These are phyloP conservation scores for Aspergillus asperescens DNA, from an alignment of 495 filamentous ascomycete species.

Conservation along the genomic window DNA sequence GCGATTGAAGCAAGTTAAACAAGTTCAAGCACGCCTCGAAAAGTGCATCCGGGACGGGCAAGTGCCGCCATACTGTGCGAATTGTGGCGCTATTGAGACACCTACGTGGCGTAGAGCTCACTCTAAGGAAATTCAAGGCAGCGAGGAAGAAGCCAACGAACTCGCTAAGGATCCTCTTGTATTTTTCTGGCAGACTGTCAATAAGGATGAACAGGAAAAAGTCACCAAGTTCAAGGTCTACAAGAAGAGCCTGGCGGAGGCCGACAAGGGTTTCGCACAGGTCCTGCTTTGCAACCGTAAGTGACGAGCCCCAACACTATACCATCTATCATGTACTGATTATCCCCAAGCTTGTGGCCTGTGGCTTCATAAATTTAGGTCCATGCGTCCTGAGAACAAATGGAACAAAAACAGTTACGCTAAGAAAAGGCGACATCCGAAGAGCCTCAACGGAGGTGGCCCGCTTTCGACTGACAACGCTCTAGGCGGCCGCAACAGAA, in stretches of 20 bases:
- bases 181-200: constrained; percentile 56
- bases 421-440: constrained; percentile 39
- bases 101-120: constrained; percentile 92
- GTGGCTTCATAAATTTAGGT: constrained; percentile 83
- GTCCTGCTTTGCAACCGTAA: constrained; percentile 84
- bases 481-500: constrained; percentile 30
- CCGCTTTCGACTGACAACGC: constrained; percentile 28
- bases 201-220: constrained; percentile 54
- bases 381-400: constrained; percentile 72
- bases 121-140: constrained; percentile 59
- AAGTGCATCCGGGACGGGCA: constrained; percentile 63
- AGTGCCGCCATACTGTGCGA: constrained; percentile 78
- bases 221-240: constrained; percentile 60
- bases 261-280: constrained; percentile 59
- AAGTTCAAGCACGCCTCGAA: constrained; percentile 51
- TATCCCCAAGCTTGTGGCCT: constrained; percentile 68
- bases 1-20: constrained; percentile 37
- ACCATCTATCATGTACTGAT: constrained; percentile 20
- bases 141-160: constrained; percentile 56
- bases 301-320: constrained; percentile 25
- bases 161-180: constrained; percentile 62
- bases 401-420: constrained; percentile 58
- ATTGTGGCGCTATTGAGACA: constrained; percentile 92
- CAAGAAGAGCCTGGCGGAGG: constrained; percentile 69
- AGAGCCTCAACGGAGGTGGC: constrained; percentile 30